Conservation (phyloP, 768 basidiomycete genomes). For the Termitomyces sp. region DNA sequence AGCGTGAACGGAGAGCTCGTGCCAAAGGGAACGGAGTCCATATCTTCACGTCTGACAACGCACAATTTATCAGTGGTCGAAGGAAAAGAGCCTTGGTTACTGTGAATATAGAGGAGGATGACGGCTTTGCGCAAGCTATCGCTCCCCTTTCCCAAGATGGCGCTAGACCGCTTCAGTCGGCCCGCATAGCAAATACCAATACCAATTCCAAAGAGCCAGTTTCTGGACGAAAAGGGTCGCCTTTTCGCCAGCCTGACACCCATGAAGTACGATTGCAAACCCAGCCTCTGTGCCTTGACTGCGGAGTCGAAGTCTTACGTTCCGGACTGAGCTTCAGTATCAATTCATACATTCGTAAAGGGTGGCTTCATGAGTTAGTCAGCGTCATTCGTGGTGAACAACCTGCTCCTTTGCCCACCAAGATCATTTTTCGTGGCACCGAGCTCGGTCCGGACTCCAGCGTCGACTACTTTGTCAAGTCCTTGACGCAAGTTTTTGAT, state of each 20-base stretch:
- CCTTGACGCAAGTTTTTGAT: constrained; percentile 43
- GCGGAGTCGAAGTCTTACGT: constrained; percentile 42
- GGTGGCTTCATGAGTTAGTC: constrained; percentile 54
- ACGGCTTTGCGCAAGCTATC: constrained; percentile 34
- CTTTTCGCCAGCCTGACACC: background rate
- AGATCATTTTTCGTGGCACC: constrained; percentile 31
- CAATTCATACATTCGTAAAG: constrained; percentile 53
- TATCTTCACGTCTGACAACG: constrained; percentile 31
- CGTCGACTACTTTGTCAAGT: constrained; percentile 34
- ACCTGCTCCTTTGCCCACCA: constrained; percentile 22
- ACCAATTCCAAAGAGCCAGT: background rate
- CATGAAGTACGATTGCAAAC: background rate
- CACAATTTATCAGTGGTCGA: constrained; percentile 33
- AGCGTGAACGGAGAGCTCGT: constrained; percentile 22
- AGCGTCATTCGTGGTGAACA: constrained; percentile 21
- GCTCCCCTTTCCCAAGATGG: constrained; percentile 23
- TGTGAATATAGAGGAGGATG: constrained; percentile 41
- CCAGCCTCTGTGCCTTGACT: constrained; percentile 35
- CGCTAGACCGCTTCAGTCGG: constrained; percentile 13
- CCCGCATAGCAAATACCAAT: constrained; percentile 2
- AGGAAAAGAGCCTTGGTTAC: constrained; percentile 26
- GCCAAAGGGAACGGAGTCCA: constrained; percentile 26
- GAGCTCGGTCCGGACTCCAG: constrained; percentile 38
- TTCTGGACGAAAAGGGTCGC: background rate
- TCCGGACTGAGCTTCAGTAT: constrained; percentile 46